Conservation (phyloP, 805 yeast genomes). For the Hanseniaspora pseudoguilliermondii region DNA sequence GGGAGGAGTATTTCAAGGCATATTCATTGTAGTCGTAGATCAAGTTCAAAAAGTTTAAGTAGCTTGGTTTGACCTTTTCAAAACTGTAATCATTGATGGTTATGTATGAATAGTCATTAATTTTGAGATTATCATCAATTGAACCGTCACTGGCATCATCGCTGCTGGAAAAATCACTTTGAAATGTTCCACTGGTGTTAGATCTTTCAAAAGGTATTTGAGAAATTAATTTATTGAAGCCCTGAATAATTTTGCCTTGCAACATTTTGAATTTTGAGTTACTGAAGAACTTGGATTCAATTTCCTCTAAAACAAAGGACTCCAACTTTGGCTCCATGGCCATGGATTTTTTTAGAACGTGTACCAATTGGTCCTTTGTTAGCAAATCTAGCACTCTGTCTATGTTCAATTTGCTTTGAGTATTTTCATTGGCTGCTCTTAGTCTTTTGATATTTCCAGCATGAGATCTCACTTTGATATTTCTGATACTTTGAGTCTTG, state of each 20-base stretch:
- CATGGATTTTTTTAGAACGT: conserved; percentile 18
- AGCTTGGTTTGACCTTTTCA: conserved; percentile 24
- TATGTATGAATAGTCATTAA: conserved; percentile 11
- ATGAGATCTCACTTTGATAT: neutral
- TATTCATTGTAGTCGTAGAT: conserved; percentile 22
- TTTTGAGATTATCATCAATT: neutral
- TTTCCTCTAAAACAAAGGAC: conserved; percentile 3
- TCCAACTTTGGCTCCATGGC: conserved; percentile 5
- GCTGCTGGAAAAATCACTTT: neutral
- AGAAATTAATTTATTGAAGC: neutral
- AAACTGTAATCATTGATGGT: conserved; percentile 26
- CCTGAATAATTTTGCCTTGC: neutral
- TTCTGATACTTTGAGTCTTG: neutral
- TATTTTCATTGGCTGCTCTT: neutral
- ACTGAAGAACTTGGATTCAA: conserved; percentile 2
- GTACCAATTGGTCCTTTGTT: conserved; percentile 23
- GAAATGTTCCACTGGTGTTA: neutral
- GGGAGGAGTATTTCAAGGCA: neutral
- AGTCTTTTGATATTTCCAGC: neutral
- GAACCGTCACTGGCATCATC: neutral
- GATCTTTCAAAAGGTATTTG: conserved; percentile 10
- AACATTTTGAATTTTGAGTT: conserved; percentile 5
- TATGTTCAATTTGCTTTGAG: conserved; percentile 22
- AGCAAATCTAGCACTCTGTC: conserved; percentile 25
- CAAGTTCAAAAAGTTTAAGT: conserved; percentile 26